phyloP scores from a whole-genome alignment of 164 flowering plant species.

The Piper betle region DNA sequence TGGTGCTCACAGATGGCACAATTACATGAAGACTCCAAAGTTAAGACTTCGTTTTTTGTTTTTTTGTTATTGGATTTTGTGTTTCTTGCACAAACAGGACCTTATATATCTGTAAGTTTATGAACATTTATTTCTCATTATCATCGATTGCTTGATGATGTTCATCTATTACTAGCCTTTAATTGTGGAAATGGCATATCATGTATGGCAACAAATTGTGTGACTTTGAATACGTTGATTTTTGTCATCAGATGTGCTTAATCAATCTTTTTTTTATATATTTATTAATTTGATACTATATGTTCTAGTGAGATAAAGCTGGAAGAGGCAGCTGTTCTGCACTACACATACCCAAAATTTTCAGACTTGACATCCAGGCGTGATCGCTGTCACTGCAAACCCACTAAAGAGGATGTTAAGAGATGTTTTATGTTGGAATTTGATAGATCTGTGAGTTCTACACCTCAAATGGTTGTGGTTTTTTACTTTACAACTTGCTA shows the following conservation, averaged over 20 bases:
- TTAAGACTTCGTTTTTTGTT: constrained; percentile 12
- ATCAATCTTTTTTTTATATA: not conserved
- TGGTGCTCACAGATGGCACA: constrained; percentile 99
- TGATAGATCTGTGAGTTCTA: constrained; percentile 79
- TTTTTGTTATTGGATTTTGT: not conserved
- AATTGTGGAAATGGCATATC: not conserved
- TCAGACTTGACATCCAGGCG: constrained; percentile 98
- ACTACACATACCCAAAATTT: constrained; percentile 84
- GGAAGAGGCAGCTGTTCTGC: constrained; percentile 96
- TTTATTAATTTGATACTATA: not conserved
- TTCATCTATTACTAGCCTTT: not conserved
- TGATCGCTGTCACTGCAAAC: constrained; percentile 98
- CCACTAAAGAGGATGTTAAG: constrained; percentile 92
- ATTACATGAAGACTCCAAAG: constrained; percentile 93
- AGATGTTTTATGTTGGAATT: constrained; percentile 98
- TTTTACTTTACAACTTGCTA: constrained; percentile 58
- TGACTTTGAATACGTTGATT: not conserved
- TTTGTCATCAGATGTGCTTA: too few relatives aligned
- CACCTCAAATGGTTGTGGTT: constrained; percentile 37
- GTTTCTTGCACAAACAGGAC: not conserved
- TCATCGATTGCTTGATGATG: too few relatives aligned
- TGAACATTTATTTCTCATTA: too few relatives aligned
- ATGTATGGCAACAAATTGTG: not conserved
- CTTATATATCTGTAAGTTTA: too few relatives aligned
- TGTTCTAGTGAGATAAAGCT: constrained; percentile 73